Evolutionary conservation across 768 basidiomycete genomes (phyloP), one percentile per base, ranked within the genome.

Genomic region (Tulasnella sp.): DNA sequence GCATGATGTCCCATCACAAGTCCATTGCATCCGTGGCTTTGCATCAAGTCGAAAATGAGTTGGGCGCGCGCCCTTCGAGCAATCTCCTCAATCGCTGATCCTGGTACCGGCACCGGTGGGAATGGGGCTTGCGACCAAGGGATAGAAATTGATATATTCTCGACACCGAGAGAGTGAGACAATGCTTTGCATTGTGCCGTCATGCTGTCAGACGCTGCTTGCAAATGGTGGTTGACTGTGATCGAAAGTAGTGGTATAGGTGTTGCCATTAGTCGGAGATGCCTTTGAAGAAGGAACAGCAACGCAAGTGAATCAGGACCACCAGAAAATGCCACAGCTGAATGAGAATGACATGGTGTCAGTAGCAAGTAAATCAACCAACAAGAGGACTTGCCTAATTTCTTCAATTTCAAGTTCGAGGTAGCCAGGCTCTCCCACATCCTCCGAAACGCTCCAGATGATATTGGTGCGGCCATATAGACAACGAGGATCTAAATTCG

Each of bases 291-390:
- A 13, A 91, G 78, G 65, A 81, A 88, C 15, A 90, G 74, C 4
- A 92, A 74, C 68, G 85, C 87, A 0, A 84, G 81, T 2, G 89
- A 92, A 69, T 92, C 89, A 9, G 88, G 80, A 1, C 89, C 89
- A 5, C 85, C 89, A 10, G 89, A 91, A 68, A 82, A 83, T 21
- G 84, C 88, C 45, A 90, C 78, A 34, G 79, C 89, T 88, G 43
- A n/a, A n/a, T 53, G 34, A 19, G 27, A 23, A 42, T n/a, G 24
- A n/a, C 24, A 19, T n/a, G n/a, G 34, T 27, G 45, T 48, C 45
- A 48, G 45, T 10, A 10, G 7, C 5, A 27, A 27, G 45, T 10
- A n/a, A n/a, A 48, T 48, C 10, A 27, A 7, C 5, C 5, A 10
- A 5, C 45, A 48, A 5, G 45, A n/a, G 8, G 15, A 56, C 55